These are phyloP conservation scores for Crithidia mellificae DNA, from an alignment of 208 protist species.

Conservation along the genomic window DNA sequence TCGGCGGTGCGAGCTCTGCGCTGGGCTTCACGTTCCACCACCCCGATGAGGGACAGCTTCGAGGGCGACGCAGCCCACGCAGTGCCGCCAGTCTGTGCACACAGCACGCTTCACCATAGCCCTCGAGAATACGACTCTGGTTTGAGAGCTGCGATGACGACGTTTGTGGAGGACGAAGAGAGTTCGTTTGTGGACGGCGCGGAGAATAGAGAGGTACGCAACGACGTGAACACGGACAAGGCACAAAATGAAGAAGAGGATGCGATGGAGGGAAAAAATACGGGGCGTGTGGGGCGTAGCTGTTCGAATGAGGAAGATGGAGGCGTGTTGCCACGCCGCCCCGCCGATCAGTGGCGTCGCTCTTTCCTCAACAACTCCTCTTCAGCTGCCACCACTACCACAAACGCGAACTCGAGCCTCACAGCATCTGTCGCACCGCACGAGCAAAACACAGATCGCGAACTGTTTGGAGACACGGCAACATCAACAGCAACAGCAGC, in stretches of 20 bases:
- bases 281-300: too few relatives aligned
- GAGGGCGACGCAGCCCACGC: not conserved
- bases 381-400: not conserved
- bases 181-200: not conserved
- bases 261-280: too few relatives aligned
- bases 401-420: too few relatives aligned
- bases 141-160: not conserved
- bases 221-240: not conserved
- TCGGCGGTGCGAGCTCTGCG: constrained; percentile 13
- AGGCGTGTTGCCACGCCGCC: not conserved
- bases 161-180: not conserved
- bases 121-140: too few relatives aligned
- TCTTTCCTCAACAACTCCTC: not conserved
- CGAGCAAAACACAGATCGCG: not conserved
- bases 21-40: constrained; percentile 12
- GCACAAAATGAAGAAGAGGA: not conserved
- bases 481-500: not conserved
- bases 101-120: too few relatives aligned
- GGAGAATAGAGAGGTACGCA: not conserved
- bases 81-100: not conserved
- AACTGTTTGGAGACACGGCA: not conserved
- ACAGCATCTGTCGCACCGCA: too few relatives aligned
- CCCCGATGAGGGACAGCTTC: not conserved
- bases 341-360: not conserved
- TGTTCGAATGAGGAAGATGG: too few relatives aligned